Evolutionary conservation across 306 rosid species (phyloP).

Genomic region (Spatholobus suberectus): DNA sequence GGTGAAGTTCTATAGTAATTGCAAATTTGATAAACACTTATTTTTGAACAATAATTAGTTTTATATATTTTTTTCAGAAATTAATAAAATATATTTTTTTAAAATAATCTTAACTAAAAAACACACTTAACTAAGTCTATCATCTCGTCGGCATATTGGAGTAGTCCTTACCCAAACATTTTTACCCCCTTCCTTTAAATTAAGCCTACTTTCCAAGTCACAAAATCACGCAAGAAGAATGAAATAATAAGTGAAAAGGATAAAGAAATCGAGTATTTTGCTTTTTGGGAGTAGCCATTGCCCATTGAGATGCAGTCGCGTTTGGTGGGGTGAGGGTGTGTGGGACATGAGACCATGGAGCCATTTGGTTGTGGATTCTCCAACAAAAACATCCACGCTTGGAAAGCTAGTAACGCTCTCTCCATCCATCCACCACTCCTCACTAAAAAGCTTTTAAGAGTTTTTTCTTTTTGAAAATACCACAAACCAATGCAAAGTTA

Average conservation of each 20-base stretch:
- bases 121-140: too few species aligned
- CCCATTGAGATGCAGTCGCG: too few species aligned
- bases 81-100: too few species aligned
- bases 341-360: constrained; percentile 81
- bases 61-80: too few species aligned
- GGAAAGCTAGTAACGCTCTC: constrained; percentile 57
- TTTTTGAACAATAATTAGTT: too few species aligned
- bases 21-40: too few species aligned
- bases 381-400: constrained; percentile 89
- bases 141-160: too few species aligned
- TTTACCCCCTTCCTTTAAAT: too few species aligned
- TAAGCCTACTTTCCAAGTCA: not conserved
- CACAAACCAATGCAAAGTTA: constrained; percentile 46
- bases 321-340: constrained; percentile 32
- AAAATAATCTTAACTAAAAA: too few species aligned
- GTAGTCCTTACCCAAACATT: too few species aligned
- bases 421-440: constrained; percentile 55
- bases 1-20: too few species aligned
- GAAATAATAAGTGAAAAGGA: not conserved
- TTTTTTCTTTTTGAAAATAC: constrained; percentile 37
- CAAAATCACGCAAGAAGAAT: not conserved
- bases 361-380: constrained; percentile 97
- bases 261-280: not conserved
- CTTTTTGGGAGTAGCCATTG: not conserved
- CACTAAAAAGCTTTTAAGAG: constrained; percentile 50